Evolutionary conservation across 2,329 filamentous ascomycete genomes (phyloP), one percentile per base, ranked within the genome.

Genomic region (Bertia moriformis): DNA sequence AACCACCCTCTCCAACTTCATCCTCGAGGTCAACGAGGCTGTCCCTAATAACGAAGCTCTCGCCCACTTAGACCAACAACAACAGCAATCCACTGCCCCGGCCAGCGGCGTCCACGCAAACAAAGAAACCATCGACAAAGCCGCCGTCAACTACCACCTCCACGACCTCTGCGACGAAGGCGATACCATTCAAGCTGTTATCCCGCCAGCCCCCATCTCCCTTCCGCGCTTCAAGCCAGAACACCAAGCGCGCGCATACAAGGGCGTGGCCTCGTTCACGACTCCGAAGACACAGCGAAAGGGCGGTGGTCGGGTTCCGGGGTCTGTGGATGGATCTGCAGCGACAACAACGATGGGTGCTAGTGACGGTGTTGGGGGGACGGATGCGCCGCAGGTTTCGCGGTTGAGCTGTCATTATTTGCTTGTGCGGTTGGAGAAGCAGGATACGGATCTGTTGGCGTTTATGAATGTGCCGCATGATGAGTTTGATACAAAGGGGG

Each of bases 381-480:
- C 10, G 32, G 32, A 35, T 35, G 32, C 12, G 32, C 32, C 32
- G 10, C 32, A 17, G 32, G 7, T 15, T 7, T 12, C 32, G 32
- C 10, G 10, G 32, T 13, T 35, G 32, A 12, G 10, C 10, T 13
- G 12, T 7, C 32, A 35, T 18, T 35, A 35, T 35, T 15, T 35
- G 32, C 32, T 35, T 12, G 32, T 35, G 32, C 32, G 32, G 32
- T 18, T 35, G 32, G 32, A 10, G 32, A 15, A 7, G 32, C 32
- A 35, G 32, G 32, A 35, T 7, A 14, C 32, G 32, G 32, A 35
- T 35, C 10, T 35, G 10, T 18, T 35, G 12, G 32, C 17, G 7
- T 35, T 35, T 18, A 10, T 35, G 7, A 35, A 35, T 35, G 32
- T 35, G 32, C 32, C 32, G 32, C 32, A 35, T 35, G 32, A 35